Conservation (phyloP, 2,329 filamentous ascomycete genomes). For the Colletotrichum liaoningense region DNA sequence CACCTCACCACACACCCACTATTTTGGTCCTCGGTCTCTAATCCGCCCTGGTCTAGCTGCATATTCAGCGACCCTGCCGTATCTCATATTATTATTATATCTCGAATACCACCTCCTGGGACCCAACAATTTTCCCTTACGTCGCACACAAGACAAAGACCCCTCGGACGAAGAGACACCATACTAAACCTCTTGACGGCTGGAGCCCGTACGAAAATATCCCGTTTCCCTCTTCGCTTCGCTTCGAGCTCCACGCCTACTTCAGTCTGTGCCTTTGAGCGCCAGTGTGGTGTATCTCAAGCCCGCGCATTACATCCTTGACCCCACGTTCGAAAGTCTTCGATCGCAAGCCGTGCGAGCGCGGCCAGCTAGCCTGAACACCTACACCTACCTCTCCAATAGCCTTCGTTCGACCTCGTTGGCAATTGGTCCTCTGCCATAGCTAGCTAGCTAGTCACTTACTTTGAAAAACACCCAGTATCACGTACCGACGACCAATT, state of each 20-base stretch:
- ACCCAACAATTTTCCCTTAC: conserved; percentile 11
- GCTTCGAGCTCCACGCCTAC: conserved; percentile 30
- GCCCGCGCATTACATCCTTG: conserved; percentile 21
- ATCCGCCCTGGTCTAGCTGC: conserved; percentile 34
- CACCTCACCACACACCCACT: conserved; percentile 12
- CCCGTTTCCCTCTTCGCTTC: conserved; percentile 15
- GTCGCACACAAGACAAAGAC: conserved; percentile 13
- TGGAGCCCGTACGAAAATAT: conserved; percentile 26
- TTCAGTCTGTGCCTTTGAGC: conserved; percentile 14
- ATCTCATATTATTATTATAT: conserved; percentile 31
- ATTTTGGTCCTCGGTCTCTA: conserved; percentile 20
- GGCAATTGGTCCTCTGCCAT: conserved; percentile 9
- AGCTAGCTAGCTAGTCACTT: conserved; percentile 26
- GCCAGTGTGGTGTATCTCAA: conserved; percentile 27
- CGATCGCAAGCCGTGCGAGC: conserved; percentile 24
- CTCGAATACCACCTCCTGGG: conserved; percentile 26
- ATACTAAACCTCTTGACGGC: conserved; percentile 25
- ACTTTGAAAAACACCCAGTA: background rate
- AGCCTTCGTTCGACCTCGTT: background rate
- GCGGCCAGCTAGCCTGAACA: background rate
- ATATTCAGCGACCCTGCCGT: conserved; percentile 22
- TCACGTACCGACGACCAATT: background rate
- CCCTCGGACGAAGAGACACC: conserved; percentile 26
- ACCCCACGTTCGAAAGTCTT: conserved; percentile 17
- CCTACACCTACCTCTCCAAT: background rate